Evolutionary conservation across 1,139 yeast species (phyloP).

Genomic region (Blastobotrys ciferrii): DNA sequence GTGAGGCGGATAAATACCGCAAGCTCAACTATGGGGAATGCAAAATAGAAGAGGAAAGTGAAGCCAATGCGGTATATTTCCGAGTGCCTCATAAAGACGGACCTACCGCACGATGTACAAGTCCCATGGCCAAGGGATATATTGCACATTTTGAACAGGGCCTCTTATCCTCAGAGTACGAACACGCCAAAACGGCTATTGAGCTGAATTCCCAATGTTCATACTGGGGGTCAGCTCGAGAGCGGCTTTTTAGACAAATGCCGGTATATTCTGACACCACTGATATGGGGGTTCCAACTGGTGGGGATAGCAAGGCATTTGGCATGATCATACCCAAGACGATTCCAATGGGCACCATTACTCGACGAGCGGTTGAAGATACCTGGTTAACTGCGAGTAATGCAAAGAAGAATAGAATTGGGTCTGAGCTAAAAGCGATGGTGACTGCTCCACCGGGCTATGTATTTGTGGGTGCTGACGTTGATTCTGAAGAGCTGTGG

Average conservation of each 20-base stretch:
- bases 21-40: constrained; percentile 52
- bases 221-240: constrained; percentile 91
- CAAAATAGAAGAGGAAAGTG: constrained; percentile 33
- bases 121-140: constrained; percentile 77
- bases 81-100: constrained; percentile 94
- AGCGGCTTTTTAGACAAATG: constrained; percentile 79
- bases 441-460: constrained; percentile 87
- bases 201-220: constrained; percentile 75
- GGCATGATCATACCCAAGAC: constrained; percentile 84
- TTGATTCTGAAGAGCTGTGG: constrained; percentile 98
- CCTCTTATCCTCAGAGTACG: constrained; percentile 64
- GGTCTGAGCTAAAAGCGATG: constrained; percentile 89
- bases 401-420: constrained; percentile 79
- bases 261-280: constrained; percentile 55
- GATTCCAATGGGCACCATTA: constrained; percentile 93
- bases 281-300: constrained; percentile 35
- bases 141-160: constrained; percentile 72
- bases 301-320: constrained; percentile 34
- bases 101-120: constrained; percentile 66
- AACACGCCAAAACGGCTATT: constrained; percentile 74
- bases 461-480: constrained; percentile 92
- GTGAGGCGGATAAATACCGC: constrained; percentile 42
- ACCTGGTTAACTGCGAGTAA: constrained; percentile 98
- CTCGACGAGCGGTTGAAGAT: constrained; percentile 94
- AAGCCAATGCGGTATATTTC: constrained; percentile 40